A percentile compares a stretch with the other conserved stretches of the same genome.
These are phyloP conservation scores for Tulasnella sp. DNA, from an alignment of 768 basidiomycete genomes.

Conservation along the genomic window DNA sequence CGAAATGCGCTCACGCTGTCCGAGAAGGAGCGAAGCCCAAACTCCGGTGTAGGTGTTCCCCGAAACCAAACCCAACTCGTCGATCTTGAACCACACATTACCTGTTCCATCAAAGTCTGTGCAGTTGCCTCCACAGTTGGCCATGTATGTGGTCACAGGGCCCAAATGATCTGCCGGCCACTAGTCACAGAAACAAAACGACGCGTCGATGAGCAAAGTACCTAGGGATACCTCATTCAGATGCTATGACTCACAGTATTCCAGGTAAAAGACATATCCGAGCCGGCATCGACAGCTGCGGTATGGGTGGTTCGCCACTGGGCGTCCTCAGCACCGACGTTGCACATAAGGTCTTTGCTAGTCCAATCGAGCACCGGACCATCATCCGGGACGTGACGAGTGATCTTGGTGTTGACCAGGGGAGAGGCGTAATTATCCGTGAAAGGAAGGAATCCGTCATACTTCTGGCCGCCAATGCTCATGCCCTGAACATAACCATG, in stretches of 20 bases:
- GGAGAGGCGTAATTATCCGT: neutral
- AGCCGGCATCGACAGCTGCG: slow-evolving; percentile 10
- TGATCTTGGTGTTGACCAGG: slow-evolving; percentile 1
- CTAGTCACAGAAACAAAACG: no score
- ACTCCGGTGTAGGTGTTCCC: neutral
- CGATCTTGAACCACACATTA: slow-evolving; percentile 18
- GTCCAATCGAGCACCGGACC: slow-evolving; percentile 5
- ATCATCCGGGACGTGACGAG: slow-evolving; percentile 10
- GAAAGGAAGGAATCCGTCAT: slow-evolving; percentile 10
- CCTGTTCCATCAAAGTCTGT: slow-evolving; percentile 4
- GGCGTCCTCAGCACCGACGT: slow-evolving; percentile 8
- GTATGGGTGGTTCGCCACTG: neutral
- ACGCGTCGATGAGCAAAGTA: no score
- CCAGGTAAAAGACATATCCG: slow-evolving; percentile 3
- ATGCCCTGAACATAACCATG: slow-evolving; percentile 13
- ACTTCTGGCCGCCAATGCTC: slow-evolving; percentile 7
- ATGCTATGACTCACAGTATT: neutral
- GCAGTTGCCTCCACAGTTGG: slow-evolving; percentile 3
- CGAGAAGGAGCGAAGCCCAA: slow-evolving; percentile 14
- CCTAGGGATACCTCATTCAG: neutral
- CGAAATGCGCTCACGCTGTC: slow-evolving; percentile 3
- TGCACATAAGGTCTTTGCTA: slow-evolving; percentile 3
- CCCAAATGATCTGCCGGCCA: slow-evolving; percentile 14
- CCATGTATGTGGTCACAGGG: slow-evolving; percentile 14
- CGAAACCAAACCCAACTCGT: slow-evolving; percentile 6